Evolutionary conservation across 495 filamentous ascomycete species (phyloP), one percentile per base, ranked within the genome.

Genomic region (Daldinia bambusicola): DNA sequence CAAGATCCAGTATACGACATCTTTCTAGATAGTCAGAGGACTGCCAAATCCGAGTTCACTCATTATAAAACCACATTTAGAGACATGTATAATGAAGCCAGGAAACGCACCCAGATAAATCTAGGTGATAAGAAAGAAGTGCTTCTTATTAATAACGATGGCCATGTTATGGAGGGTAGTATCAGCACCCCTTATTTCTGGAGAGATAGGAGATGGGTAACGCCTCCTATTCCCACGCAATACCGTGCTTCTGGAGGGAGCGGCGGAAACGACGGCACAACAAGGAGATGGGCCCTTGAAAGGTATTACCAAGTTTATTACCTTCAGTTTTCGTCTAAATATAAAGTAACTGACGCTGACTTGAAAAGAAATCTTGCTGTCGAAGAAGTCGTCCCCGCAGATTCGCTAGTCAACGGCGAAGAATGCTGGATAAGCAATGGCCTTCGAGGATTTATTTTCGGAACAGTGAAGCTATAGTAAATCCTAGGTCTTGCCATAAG

Each of bases 401-500:
- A 84, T 16, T 87, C 86, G 10, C 76, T 97, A 16, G 75, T 86
- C 10, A 83, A 92, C 71, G 92, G 90, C 3, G 93, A 97, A 76
- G 84, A 87, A 60, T 91, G 92, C 67, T 93, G 92, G 89, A 80
- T 97, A 64, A 95, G 92, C 72, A 97, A 93, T 77, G 92, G 90
- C 0, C 91, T 92, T n/a, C 84, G 91, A 67, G 93, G 93, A 0
- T 97, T 95, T 73, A 84, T 89, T 14, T 78, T 71, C 61, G 81
- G 80, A 12, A 79, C 16, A 65, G 50, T 77, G 30, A 77, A 61
- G 20, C n/a, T 77, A 36, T 37, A 40, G 13, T 55, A 16, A 62
- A 34, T 16, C 6, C 0, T 6, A 43, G 37, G 1, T 31, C 12
- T 31, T 18, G 12, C 3, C 30, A 2, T 30, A 5, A 4, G 8